A percentile compares a stretch with the other conserved stretches of the same genome.
Conservation (phyloP, 305 asterid species). For the Rubia balearica region DNA sequence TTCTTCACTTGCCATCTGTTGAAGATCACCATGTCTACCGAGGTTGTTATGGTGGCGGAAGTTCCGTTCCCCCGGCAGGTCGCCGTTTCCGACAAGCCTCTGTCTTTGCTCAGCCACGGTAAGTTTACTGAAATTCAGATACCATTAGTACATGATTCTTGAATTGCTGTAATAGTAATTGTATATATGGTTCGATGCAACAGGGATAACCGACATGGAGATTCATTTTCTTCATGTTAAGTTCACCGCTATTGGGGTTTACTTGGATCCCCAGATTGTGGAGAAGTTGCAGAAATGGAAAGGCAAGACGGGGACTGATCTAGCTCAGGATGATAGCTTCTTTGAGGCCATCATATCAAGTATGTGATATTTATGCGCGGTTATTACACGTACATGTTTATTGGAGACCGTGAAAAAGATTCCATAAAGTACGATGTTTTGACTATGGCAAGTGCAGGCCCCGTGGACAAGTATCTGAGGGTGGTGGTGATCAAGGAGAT, state of each 20-base stretch:
- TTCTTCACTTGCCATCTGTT: background rate
- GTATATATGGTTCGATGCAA: background rate
- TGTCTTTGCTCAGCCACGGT: conserved; percentile 42
- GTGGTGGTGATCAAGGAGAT: conserved; percentile 89
- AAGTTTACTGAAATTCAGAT: background rate
- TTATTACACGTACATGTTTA: too few relatives aligned
- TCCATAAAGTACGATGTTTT: too few relatives aligned
- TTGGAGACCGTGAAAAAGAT: too few relatives aligned
- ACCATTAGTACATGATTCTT: background rate
- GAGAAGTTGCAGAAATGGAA: conserved; percentile 61
- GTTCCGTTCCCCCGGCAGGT: conserved; percentile 30
- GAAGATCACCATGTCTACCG: conserved; percentile 2
- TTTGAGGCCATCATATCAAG: conserved; percentile 65
- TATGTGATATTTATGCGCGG: conserved; percentile 5
- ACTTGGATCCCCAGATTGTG: conserved; percentile 60
- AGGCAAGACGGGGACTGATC: conserved; percentile 47
- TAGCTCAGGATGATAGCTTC: conserved; percentile 57
- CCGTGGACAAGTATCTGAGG: conserved; percentile 54
- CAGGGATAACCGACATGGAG: conserved; percentile 90
- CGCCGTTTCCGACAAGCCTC: conserved; percentile 17
- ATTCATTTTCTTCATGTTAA: conserved; percentile 89
- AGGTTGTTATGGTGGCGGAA: conserved; percentile 35
- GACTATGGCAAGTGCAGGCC: conserved; percentile 38
- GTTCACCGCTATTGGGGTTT: conserved; percentile 92
- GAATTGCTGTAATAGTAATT: background rate